Conservation (phyloP, 495 filamentous ascomycete species). For the Clohesyomyces aquaticus region DNA sequence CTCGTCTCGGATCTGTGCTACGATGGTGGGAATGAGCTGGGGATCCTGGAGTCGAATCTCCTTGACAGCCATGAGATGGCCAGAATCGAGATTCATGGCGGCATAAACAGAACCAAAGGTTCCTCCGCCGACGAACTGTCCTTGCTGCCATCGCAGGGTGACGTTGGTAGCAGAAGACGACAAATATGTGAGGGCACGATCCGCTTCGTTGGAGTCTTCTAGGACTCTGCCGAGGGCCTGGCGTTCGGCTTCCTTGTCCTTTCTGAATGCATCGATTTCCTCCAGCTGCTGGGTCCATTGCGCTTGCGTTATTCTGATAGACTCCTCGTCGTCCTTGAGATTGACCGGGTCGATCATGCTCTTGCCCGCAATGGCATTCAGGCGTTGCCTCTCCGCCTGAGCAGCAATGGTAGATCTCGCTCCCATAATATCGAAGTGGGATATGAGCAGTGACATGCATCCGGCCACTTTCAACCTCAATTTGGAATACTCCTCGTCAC, state of each 20-base stretch:
- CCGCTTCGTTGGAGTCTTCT: slow-evolving; percentile 92
- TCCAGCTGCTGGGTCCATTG: slow-evolving; percentile 70
- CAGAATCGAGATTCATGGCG: slow-evolving; percentile 94
- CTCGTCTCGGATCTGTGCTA: slow-evolving; percentile 90
- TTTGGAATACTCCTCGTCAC: slow-evolving; percentile 79
- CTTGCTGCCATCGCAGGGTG: slow-evolving; percentile 94
- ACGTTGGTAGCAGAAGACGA: slow-evolving; percentile 94
- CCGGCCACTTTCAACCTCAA: slow-evolving; percentile 88
- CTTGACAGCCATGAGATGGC: slow-evolving; percentile 96
- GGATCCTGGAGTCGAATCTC: slow-evolving; percentile 97
- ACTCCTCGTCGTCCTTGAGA: slow-evolving; percentile 83
- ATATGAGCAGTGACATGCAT: slow-evolving; percentile 96
- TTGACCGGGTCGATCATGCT: slow-evolving; percentile 74
- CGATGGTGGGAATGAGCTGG: slow-evolving; percentile 90
- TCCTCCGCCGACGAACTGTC: slow-evolving; percentile 93
- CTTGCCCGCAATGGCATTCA: slow-evolving; percentile 75
- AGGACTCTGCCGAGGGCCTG: slow-evolving; percentile 87
- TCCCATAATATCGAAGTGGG: slow-evolving; percentile 99
- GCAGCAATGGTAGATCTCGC: slow-evolving; percentile 90
- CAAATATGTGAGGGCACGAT: slow-evolving; percentile 89
- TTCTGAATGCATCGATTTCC: slow-evolving; percentile 75
- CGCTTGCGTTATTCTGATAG: slow-evolving; percentile 69
- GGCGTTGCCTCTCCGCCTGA: slow-evolving; percentile 82
- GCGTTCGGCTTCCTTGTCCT: slow-evolving; percentile 81
- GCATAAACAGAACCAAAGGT: slow-evolving; percentile 97